A percentile compares a stretch with the other conserved stretches of the same genome.
These are phyloP conservation scores for Starmerella vaccinii DNA, from an alignment of 805 yeast genomes.

Conservation along the genomic window DNA sequence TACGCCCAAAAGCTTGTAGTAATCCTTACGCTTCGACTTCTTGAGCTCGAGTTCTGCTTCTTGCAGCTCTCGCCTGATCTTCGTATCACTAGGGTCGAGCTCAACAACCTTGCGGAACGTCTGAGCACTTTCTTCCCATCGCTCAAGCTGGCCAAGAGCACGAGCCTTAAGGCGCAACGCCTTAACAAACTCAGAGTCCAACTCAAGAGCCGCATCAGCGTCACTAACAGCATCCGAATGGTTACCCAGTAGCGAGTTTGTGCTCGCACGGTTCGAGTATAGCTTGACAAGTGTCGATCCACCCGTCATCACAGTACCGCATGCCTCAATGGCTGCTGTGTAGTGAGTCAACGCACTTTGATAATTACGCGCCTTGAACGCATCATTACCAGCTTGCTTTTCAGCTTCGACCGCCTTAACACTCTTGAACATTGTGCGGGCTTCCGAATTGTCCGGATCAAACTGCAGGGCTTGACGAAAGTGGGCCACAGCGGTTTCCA, in stretches of 20 bases:
- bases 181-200: conserved; percentile 63
- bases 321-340: conserved; percentile 61
- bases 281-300: conserved; percentile 30
- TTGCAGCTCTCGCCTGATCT: conserved; percentile 32
- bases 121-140: conserved; percentile 33
- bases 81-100: conserved; percentile 30
- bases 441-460: conserved; percentile 35
- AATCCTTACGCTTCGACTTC: conserved; percentile 38
- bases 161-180: conserved; percentile 38
- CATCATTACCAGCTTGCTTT: conserved; percentile 53
- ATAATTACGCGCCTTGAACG: conserved; percentile 55
- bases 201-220: conserved; percentile 54
- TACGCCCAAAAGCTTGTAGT: conserved; percentile 55
- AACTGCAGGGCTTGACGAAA: conserved; percentile 34
- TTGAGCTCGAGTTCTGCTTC: conserved; percentile 36
- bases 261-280: conserved; percentile 82
- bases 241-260: conserved; percentile 63
- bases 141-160: conserved; percentile 33
- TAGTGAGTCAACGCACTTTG: conserved; percentile 59
- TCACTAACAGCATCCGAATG: conserved; percentile 72
- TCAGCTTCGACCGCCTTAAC: conserved; percentile 30
- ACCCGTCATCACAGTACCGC: conserved; percentile 42
- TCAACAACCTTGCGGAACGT: conserved; percentile 34
- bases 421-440: conserved; percentile 29
- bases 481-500: conserved; percentile 32